phyloP scores from a whole-genome alignment of 352 stramenopile genomes.

The Hyaloperonospora arabidopsidis region DNA sequence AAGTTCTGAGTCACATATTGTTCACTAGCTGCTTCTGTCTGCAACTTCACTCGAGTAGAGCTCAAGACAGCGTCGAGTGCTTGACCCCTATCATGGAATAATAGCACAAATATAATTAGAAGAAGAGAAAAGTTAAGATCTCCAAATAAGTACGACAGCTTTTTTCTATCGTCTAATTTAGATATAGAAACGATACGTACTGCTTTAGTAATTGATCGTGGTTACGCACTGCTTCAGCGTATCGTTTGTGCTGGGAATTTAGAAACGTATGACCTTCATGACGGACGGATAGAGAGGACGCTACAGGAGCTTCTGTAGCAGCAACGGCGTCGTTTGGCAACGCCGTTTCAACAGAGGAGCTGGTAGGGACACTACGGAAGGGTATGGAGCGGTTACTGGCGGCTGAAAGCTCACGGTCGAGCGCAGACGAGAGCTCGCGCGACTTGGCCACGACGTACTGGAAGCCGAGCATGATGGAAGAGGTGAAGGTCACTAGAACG shows the following conservation, averaged over 20 bases:
- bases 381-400: slow-evolving; percentile 13
- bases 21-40: slow-evolving; percentile 57
- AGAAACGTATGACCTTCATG: slow-evolving; percentile 45
- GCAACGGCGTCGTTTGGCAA: slow-evolving; percentile 6
- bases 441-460: slow-evolving; percentile 76
- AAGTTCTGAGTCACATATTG: slow-evolving; percentile 63
- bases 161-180: too few relatives aligned
- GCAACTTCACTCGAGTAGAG: slow-evolving; percentile 36
- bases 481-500: slow-evolving; percentile 12
- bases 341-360: slow-evolving; percentile 7
- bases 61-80: slow-evolving; percentile 36
- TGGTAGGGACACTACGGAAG: slow-evolving; percentile 3
- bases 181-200: not conserved
- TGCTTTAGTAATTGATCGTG: slow-evolving; percentile 54
- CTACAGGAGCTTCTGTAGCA: slow-evolving; percentile 2
- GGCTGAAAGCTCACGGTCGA: slow-evolving; percentile 38
- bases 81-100: slow-evolving; percentile 34
- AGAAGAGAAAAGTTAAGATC: too few relatives aligned
- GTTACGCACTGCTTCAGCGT: slow-evolving; percentile 22
- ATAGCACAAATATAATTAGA: not conserved
- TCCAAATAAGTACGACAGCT: too few relatives aligned
- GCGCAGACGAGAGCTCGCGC: slow-evolving; percentile 51
- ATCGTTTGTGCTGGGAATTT: slow-evolving; percentile 27
- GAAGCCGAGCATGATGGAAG: slow-evolving; percentile 44
- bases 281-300: slow-evolving; percentile 2